Conservation (phyloP, 2,329 filamentous ascomycete species). For the Escovopsis sp. region DNA sequence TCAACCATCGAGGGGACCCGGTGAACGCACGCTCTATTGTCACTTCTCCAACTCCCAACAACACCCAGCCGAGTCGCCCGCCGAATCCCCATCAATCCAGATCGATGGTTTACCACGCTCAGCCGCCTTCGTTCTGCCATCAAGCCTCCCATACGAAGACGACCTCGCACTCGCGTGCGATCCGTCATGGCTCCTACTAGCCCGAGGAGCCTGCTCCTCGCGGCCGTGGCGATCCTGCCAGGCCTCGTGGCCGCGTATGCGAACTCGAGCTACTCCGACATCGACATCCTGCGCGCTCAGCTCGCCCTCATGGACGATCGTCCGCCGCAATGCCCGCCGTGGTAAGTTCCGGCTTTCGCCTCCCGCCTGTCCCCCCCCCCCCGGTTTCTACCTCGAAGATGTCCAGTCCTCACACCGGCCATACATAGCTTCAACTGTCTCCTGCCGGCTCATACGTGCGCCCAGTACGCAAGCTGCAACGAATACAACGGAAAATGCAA, state of each 20-base stretch:
- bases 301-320: conserved; percentile 59
- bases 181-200: conserved; percentile 25
- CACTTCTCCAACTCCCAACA: not conserved
- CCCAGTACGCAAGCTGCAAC: conserved; percentile 82
- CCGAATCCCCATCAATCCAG: not conserved
- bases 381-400: not conserved
- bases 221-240: conserved; percentile 26
- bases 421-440: conserved; percentile 89
- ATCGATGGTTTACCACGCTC: not conserved
- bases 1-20: too few species aligned
- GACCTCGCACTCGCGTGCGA: conserved; percentile 7
- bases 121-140: not conserved
- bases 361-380: not conserved
- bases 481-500: conserved; percentile 82
- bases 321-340: conserved; percentile 66
- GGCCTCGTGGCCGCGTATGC: conserved; percentile 23
- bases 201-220: conserved; percentile 24
- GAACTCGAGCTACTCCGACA: conserved; percentile 44
- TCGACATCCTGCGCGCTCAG: conserved; percentile 48
- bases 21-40: too few species aligned
- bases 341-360: conserved; percentile 28
- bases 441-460: conserved; percentile 78
- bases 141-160: conserved; percentile 3
- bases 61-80: not conserved
- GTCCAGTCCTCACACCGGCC: conserved; percentile 9